Base-by-base conservation (phyloP, 805 yeast genomes). In the Clavispora carvajalis region DNA sequence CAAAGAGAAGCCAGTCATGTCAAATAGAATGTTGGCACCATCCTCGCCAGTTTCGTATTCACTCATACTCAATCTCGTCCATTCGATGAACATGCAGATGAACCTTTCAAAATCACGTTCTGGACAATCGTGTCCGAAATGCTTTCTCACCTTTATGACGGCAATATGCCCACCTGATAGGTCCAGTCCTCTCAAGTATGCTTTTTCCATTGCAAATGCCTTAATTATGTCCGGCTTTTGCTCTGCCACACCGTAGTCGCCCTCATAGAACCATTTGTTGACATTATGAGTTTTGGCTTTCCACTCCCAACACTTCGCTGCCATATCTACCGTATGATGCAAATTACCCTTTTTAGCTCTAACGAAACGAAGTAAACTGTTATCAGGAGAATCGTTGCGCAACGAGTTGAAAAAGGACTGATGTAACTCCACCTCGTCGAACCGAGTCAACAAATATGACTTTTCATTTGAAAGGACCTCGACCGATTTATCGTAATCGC, bases 1-100 rank as follows among this genome's bases (percentile, higher is more conserved):
- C 71, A 89, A 78, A 5, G 95, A 77, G 58, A 93, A 93, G 4
- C 83, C 95, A 10, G 85, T 71, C 59, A 93, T 67, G 61, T 93
- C 99, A 59, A 93, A 93, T n/a, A 93, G 63, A 37, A 91, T 79
- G 8, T 91, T 47, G 25, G 48, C 49, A 3, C 53, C 53, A 24
- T 51, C 54, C 24, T 35, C 40, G 10, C 47, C 53, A 19, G 33
- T 23, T 25, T 41, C 28, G 40, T 43, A 49, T 34, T 40, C 40
- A 30, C 33, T 41, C 38, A 43, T 37, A 17, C 41, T 34, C 24
- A 51, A 28, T 49, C 96, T 74, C n/a, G 87, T 76, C 55, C 44
- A 42, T 43, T 54, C 51, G 17, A 51, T 51, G 24, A 47, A 34
- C 13, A 47, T 45, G 33, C 52, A 47, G 36, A 49, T 51, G 36